phyloP scores from a whole-genome alignment of 306 rosid genomes.

The Begonia masoniana region DNA sequence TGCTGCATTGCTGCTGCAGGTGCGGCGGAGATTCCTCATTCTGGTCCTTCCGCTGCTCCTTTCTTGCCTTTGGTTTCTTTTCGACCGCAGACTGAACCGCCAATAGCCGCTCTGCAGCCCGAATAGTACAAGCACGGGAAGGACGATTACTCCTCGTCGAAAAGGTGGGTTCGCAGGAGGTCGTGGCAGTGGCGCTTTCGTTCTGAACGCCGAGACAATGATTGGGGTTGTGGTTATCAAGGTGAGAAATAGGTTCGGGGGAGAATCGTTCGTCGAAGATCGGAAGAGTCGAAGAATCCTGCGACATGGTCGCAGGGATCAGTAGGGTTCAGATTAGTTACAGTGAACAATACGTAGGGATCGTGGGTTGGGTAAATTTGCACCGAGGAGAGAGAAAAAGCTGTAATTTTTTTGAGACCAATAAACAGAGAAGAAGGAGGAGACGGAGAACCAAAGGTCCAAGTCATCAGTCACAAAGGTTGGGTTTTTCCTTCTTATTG shows the following conservation, averaged over 20 bases:
- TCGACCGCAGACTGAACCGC: slow-evolving; percentile 25
- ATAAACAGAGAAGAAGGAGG: slow-evolving; percentile 6
- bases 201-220: slow-evolving; percentile 17
- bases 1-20: slow-evolving; percentile 50
- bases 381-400: slow-evolving; percentile 29
- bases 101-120: slow-evolving; percentile 58
- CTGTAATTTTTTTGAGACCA: slow-evolving; percentile 8
- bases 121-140: slow-evolving; percentile 86
- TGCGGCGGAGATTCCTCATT: slow-evolving; percentile 12
- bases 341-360: slow-evolving; percentile 42
- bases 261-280: slow-evolving; percentile 43
- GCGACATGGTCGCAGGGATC: slow-evolving; percentile 56
- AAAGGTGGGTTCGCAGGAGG: slow-evolving; percentile 13
- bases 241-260: slow-evolving; percentile 24
- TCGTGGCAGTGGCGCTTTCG: slow-evolving; percentile 18
- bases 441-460: slow-evolving; percentile 44
- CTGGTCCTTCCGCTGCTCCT: slow-evolving; percentile 27
- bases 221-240: slow-evolving; percentile 20
- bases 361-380: slow-evolving; percentile 25
- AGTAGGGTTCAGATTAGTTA: slow-evolving; percentile 31
- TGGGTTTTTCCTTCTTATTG: background rate
- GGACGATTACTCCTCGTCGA: slow-evolving; percentile 70
- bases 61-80: slow-evolving; percentile 15
- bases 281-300: slow-evolving; percentile 47
- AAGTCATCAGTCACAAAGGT: slow-evolving; percentile 28